These are phyloP conservation scores for Dacryopinax primogenitus DNA, from an alignment of 768 basidiomycete genomes.

Conservation along the genomic window DNA sequence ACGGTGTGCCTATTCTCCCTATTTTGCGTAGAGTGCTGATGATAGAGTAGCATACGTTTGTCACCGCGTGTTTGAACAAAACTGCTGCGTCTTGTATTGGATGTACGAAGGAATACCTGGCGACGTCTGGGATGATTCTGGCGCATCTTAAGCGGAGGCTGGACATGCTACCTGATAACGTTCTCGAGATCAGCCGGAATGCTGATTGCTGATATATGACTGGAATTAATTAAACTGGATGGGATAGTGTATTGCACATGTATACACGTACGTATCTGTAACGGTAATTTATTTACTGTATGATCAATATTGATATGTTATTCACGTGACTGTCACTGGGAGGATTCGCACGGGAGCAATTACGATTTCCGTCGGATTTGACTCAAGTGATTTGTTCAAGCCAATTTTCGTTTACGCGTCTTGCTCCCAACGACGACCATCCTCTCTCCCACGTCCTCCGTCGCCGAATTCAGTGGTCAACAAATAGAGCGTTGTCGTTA, in stretches of 20 bases:
- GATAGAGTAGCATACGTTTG: not conserved
- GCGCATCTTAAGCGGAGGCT: slow-evolving; percentile 1
- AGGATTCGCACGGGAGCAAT: no score
- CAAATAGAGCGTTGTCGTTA: no score
- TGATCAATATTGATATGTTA: no score
- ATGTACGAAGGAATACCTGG: not conserved
- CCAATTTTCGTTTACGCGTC: no score
- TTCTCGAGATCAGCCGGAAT: not conserved
- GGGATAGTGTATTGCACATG: not conserved
- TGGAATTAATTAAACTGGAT: not conserved
- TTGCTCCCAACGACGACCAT: no score
- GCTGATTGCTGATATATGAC: not conserved
- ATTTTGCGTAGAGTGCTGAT: not conserved
- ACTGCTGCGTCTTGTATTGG: not conserved
- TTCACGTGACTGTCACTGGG: no score
- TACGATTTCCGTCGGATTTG: no score
- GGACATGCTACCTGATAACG: slow-evolving; percentile 1
- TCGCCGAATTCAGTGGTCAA: no score
- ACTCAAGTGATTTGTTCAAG: no score
- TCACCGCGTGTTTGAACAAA: not conserved
- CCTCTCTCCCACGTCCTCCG: no score
- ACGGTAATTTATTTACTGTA: no score
- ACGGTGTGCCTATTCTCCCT: not conserved
- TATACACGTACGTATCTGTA: not conserved
- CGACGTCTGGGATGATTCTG: not conserved